Evolutionary conservation across 2,329 filamentous ascomycete species (phyloP).

Genomic region (Apiospora aurea): DNA sequence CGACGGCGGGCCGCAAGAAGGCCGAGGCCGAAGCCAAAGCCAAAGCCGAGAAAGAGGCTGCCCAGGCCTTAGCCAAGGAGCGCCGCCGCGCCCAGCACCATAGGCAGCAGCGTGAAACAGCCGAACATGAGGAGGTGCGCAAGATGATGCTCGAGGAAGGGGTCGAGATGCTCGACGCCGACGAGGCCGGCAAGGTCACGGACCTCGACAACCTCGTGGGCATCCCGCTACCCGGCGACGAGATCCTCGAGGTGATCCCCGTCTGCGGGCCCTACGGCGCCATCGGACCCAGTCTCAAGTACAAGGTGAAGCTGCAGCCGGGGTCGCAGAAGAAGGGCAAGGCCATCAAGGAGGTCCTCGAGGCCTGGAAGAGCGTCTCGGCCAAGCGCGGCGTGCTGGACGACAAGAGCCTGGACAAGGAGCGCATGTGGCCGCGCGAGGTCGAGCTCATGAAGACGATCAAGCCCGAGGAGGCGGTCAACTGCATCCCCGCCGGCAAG

Average conservation of each 20-base stretch:
- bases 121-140: slow-evolving; percentile 77
- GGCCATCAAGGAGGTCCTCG: slow-evolving; percentile 88
- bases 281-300: slow-evolving; percentile 74
- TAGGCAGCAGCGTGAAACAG: slow-evolving; percentile 75
- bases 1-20: slow-evolving; percentile 70
- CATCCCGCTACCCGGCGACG: slow-evolving; percentile 80
- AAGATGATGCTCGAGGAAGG: slow-evolving; percentile 66
- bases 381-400: slow-evolving; percentile 65
- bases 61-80: slow-evolving; percentile 73
- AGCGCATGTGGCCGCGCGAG: slow-evolving; percentile 85
- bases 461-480: slow-evolving; percentile 83
- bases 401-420: slow-evolving; percentile 65
- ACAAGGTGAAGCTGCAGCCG: slow-evolving; percentile 94
- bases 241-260: slow-evolving; percentile 73
- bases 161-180: slow-evolving; percentile 65
- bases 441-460: slow-evolving; percentile 82
- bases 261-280: slow-evolving; percentile 72
- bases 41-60: slow-evolving; percentile 74
- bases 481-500: slow-evolving; percentile 80
- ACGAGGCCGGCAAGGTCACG: slow-evolving; percentile 60
- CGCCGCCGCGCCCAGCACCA: slow-evolving; percentile 83
- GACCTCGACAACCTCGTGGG: slow-evolving; percentile 77
- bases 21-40: slow-evolving; percentile 72
- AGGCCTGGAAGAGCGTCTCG: slow-evolving; percentile 76
- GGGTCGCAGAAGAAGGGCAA: slow-evolving; percentile 93